Percentiles rank a stretch among this genome's conserved stretches.
Evolutionary conservation across 2,329 filamentous ascomycete genomes (phyloP).

Genomic region (Cercospora sesami): DNA sequence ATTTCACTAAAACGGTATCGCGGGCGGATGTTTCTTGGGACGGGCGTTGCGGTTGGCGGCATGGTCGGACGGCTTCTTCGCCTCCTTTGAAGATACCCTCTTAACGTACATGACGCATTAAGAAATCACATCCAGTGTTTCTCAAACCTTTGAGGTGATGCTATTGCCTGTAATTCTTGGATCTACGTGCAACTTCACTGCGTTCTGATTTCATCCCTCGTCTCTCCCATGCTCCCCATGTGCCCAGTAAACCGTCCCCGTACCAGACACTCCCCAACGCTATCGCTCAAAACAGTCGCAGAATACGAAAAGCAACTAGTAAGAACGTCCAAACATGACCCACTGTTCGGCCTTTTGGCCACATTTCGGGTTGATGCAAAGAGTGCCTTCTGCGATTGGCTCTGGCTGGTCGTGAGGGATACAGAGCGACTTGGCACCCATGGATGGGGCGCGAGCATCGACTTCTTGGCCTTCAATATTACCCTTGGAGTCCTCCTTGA

Average conservation of each 20-base stretch:
- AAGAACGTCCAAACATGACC: conserved; percentile 79
- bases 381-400: conserved; percentile 71
- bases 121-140: neutral
- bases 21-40: neutral
- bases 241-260: neutral
- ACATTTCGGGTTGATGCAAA: conserved; percentile 91
- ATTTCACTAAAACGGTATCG: neutral
- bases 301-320: conserved; percentile 32
- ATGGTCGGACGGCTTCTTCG: conserved; percentile 9
- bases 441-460: conserved; percentile 70
- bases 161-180: neutral
- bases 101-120: neutral
- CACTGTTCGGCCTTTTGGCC: conserved; percentile 73
- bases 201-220: neutral
- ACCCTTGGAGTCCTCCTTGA: conserved; percentile 87
- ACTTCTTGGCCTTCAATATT: conserved; percentile 66
- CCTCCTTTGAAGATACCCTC: conserved; percentile 12
- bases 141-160: neutral
- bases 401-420: conserved; percentile 85
- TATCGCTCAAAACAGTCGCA: conserved; percentile 2
- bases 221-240: neutral
- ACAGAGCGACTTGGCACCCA: conserved; percentile 75
- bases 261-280: neutral
- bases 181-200: neutral
- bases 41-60: neutral